Base-by-base conservation (phyloP, 768 basidiomycete genomes). In the Lentinus tigrinus region DNA sequence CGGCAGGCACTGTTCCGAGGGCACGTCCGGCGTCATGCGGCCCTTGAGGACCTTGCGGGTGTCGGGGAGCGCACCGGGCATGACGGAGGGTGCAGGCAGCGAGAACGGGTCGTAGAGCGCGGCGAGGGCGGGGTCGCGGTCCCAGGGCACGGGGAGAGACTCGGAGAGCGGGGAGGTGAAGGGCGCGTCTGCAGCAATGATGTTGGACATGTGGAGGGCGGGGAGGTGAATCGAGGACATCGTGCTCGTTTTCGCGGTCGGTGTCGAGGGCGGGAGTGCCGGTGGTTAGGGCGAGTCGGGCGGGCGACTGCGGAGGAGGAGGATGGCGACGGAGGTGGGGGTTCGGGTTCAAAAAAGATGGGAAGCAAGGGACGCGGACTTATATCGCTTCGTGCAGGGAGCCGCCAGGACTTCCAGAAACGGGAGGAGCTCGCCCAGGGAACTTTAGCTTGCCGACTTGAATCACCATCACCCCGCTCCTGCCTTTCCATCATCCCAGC, bases 181-280 rank as follows among this genome's bases (percentile, higher is more conserved):
- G 58, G 81, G 77, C 38, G 81, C 78, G 74, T 89, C 86, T 63
- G 70, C 67, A 51, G 81, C 74, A 67, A 84, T 81, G 67, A 87
- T 77, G 62, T 83, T 79, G 63, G 84, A 82, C 79, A 85, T 82
- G 61, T 61, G 63, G 54, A 68, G 69, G n/a, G 68, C 56, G 58
- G 65, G 58, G 53, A 66, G 63, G 62, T 67, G 65, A 46, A 52
- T 57, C n/a, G 59, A 56, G 38, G 62, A 59, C 62, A 65, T 63
- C 46, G 27, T 51, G 55, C 40, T 27, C 36, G 47, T n/a, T n/a
- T n/a, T n/a, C n/a, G 36, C 38, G 55, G 47, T 17, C 37, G 34
- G 19, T 9, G 37, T 3, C 51, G 23, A 31, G 34, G 58, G 40
- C 14, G 34, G n/a, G 26, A 26, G 51, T 26, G 50, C 17, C 39